Conservation (phyloP, 2,329 filamentous ascomycete species). For the Rutstroemia sp. region DNA sequence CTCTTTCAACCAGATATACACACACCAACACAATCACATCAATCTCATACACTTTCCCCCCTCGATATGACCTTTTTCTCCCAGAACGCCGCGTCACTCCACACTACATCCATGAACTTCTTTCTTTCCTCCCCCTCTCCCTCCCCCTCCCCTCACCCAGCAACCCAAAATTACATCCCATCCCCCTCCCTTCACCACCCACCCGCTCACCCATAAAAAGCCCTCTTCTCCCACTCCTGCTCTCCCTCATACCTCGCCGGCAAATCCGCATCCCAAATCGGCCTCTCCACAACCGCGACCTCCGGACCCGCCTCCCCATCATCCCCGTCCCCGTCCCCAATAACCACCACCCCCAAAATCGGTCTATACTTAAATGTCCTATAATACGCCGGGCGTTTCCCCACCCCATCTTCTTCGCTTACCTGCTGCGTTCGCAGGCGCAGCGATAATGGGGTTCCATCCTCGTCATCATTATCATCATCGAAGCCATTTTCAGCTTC, state of each 20-base stretch:
- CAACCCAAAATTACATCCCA: not conserved
- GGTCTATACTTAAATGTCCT: slow-evolving; percentile 88
- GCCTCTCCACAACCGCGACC: slow-evolving; percentile 82
- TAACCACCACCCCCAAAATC: slow-evolving; percentile 66
- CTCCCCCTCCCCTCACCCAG: not conserved
- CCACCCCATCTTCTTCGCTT: slow-evolving; percentile 23
- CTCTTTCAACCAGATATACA: too few species aligned
- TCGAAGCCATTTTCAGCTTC: not conserved
- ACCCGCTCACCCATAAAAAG: not conserved
- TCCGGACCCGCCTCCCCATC: slow-evolving; percentile 46
- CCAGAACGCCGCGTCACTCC: not conserved
- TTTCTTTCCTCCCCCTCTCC: too few species aligned
- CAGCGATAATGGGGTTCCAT: slow-evolving; percentile 1
- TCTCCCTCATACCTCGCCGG: slow-evolving; percentile 62
- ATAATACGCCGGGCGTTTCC: slow-evolving; percentile 42
- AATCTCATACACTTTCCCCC: too few species aligned
- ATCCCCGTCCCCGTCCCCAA: slow-evolving; percentile 27
- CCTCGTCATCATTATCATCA: not conserved
- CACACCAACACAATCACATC: too few species aligned
- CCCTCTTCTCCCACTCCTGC: slow-evolving; percentile 39
- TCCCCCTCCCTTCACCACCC: too few species aligned
- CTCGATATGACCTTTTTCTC: too few species aligned
- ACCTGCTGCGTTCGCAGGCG: slow-evolving; percentile 21
- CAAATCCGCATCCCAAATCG: slow-evolving; percentile 74
- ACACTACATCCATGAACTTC: not conserved